Conservation (phyloP, 106 monocot species). For the Acorus gramineus region DNA sequence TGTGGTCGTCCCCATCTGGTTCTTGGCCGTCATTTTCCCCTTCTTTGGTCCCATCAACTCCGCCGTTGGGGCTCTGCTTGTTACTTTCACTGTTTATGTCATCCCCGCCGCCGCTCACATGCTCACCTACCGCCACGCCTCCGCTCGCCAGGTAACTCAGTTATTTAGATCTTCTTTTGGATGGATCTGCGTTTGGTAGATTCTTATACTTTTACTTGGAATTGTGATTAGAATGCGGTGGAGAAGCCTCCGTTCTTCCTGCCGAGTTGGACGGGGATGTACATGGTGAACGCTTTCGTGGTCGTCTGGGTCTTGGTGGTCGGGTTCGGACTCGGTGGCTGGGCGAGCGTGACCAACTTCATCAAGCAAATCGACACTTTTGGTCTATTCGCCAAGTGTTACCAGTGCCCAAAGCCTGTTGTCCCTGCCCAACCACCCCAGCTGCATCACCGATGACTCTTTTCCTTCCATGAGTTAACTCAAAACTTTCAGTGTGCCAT, state of each 20-base stretch:
- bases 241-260: conserved; percentile 60
- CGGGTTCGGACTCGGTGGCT: conserved; percentile 83
- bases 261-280: conserved; percentile 59
- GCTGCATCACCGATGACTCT: background rate
- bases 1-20: conserved; percentile 64
- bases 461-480: too few relatives aligned
- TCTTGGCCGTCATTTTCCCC: conserved; percentile 68
- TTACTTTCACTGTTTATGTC: conserved; percentile 71
- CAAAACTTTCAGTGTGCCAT: too few relatives aligned
- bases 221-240: conserved; percentile 48
- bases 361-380: conserved; percentile 67
- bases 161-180: too few relatives aligned
- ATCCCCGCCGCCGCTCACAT: conserved; percentile 64
- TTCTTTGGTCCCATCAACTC: conserved; percentile 86
- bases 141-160: conserved; percentile 26
- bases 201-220: too few relatives aligned
- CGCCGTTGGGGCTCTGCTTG: conserved; percentile 61
- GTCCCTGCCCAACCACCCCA: background rate
- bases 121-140: conserved; percentile 46
- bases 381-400: conserved; percentile 85
- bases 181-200: too few relatives aligned
- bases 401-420: conserved; percentile 58
- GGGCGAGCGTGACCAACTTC: conserved; percentile 92
- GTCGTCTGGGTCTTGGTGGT: conserved; percentile 84
- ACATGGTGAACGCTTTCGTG: conserved; percentile 52